A percentile compares a stretch with the other conserved stretches of the same genome.
phyloP scores from a whole-genome alignment of 1,139 yeast genomes.

The Blastobotrys elegans region DNA sequence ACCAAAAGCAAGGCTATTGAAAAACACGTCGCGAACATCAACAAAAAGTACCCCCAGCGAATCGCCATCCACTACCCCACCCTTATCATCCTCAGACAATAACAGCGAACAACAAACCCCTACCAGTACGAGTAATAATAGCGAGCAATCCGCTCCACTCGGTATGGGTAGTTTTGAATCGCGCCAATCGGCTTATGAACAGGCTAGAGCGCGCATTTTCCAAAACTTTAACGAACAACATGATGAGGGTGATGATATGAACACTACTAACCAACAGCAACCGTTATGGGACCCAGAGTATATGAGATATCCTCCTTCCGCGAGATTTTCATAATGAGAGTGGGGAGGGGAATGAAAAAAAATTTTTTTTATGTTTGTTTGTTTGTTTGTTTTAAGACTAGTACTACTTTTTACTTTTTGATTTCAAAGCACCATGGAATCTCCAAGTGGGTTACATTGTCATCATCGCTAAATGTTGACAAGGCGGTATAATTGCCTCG shows the following conservation, averaged over 20 bases:
- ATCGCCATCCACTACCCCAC: slow-evolving; percentile 4
- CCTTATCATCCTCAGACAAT: neutral
- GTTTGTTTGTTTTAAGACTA: neutral
- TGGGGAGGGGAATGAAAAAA: too few relatives aligned
- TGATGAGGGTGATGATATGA: slow-evolving; percentile 18
- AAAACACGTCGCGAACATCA: slow-evolving; percentile 4
- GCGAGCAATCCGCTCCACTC: slow-evolving; percentile 1
- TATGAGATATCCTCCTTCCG: slow-evolving; percentile 6
- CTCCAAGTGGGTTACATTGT: slow-evolving; percentile 64
- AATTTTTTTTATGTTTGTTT: neutral
- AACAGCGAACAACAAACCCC: neutral
- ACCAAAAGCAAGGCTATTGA: slow-evolving; percentile 8
- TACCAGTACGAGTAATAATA: neutral
- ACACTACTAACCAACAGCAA: slow-evolving; percentile 1
- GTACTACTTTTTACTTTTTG: slow-evolving; percentile 9
- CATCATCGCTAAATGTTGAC: slow-evolving; percentile 85
- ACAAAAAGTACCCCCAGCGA: neutral
- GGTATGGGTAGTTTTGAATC: slow-evolving; percentile 24
- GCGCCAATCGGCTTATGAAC: slow-evolving; percentile 42
- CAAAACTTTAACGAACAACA: slow-evolving; percentile 31
- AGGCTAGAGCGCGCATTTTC: slow-evolving; percentile 45
- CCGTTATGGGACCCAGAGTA: slow-evolving; percentile 17
- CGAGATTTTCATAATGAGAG: too few relatives aligned
- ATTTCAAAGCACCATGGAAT: slow-evolving; percentile 87
- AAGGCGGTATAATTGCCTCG: slow-evolving; percentile 81